A percentile compares a stretch with the other conserved stretches of the same genome.
These are phyloP conservation scores for Trichosporon asahii DNA, from an alignment of 1,284 basidiomycete species.

Conservation along the genomic window DNA sequence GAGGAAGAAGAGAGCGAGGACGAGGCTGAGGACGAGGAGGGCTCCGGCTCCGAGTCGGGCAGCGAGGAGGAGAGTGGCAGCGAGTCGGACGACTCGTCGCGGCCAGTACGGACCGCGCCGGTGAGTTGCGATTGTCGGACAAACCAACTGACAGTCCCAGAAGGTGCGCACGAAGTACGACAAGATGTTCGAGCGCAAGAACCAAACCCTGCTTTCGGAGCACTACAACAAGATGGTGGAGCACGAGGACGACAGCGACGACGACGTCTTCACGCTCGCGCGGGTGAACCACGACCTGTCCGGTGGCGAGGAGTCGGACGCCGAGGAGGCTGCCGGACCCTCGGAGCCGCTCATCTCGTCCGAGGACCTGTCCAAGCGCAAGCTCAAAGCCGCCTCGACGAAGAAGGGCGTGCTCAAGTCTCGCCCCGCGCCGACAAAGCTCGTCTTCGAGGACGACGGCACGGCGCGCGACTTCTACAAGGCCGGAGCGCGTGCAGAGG, in stretches of 20 bases:
- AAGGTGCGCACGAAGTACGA: conserved; percentile 90
- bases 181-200: conserved; percentile 95
- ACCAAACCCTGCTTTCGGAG: conserved; percentile 86
- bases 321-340: conserved; percentile 47
- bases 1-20: conserved; percentile 34
- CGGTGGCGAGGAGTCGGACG: conserved; percentile 33
- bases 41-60: conserved; percentile 14
- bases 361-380: conserved; percentile 60
- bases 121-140: background rate
- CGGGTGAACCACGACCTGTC: conserved; percentile 77
- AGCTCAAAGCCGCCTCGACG: conserved; percentile 67
- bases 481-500: conserved; percentile 64
- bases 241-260: conserved; percentile 57
- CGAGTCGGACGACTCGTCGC: conserved; percentile 6
- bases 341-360: conserved; percentile 31
- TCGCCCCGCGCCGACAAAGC: conserved; percentile 60
- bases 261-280: conserved; percentile 89
- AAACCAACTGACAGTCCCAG: background rate
- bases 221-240: conserved; percentile 89
- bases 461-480: conserved; percentile 74
- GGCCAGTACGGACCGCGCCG: background rate
- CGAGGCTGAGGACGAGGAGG: conserved; percentile 15
- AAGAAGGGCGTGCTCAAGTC: conserved; percentile 71
- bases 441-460: conserved; percentile 84
- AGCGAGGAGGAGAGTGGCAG: conserved; percentile 10